phyloP scores from a whole-genome alignment of 1,139 yeast species.

The Zygosaccharomyces sapae region DNA sequence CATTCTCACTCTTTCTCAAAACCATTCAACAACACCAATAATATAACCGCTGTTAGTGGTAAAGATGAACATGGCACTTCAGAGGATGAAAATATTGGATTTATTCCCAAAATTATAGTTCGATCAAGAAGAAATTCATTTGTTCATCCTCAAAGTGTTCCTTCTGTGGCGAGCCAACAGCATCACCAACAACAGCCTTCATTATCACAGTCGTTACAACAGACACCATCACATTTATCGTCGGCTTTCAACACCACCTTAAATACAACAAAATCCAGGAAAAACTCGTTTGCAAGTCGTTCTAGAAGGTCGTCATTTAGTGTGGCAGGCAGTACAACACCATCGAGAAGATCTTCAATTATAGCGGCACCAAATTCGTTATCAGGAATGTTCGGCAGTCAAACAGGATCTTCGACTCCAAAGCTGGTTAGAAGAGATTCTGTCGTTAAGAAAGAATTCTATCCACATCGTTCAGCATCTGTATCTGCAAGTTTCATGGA shows the following conservation, averaged over 20 bases:
- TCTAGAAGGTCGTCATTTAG: conserved; percentile 35
- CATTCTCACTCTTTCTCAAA: conserved; percentile 28
- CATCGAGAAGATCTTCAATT: conserved; percentile 33
- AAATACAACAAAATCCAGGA: conserved; percentile 31
- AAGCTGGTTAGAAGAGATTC: conserved; percentile 25
- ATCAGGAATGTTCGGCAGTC: conserved; percentile 14
- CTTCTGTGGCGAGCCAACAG: conserved; percentile 6
- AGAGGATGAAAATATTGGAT: conserved; percentile 35
- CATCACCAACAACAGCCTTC: conserved; percentile 7
- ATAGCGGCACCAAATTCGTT: conserved; percentile 28
- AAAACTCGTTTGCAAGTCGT: conserved; percentile 33
- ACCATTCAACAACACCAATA: conserved; percentile 14
- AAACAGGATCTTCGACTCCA: conserved; percentile 14
- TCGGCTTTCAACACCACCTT: conserved; percentile 26
- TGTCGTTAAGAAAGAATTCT: conserved; percentile 12
- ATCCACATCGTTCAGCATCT: conserved; percentile 12
- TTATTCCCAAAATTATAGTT: conserved; percentile 36
- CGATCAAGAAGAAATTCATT: conserved; percentile 35
- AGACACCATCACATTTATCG: conserved; percentile 17
- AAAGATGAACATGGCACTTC: conserved; percentile 3
- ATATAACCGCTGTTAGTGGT: conserved; percentile 6
- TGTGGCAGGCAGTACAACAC: conserved; percentile 19
- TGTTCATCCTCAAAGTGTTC: conserved; percentile 17
- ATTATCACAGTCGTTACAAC: conserved; percentile 10
- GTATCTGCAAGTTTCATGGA: conserved; percentile 14